Conservation (phyloP, 169 alveolate species). For the Miamiensis avidus region DNA sequence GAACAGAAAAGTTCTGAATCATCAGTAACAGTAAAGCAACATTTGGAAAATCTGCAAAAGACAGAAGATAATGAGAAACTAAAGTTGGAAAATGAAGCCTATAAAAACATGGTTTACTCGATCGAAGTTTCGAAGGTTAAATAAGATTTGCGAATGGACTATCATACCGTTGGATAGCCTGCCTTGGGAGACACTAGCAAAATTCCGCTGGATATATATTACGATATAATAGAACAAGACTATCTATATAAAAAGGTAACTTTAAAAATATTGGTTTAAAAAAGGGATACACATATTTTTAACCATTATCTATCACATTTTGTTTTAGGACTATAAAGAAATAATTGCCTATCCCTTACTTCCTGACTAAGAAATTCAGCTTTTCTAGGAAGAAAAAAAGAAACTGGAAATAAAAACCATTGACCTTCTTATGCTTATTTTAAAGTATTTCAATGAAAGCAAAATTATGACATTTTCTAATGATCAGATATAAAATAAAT, state of each 20-base stretch:
- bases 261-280: not conserved
- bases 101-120: conserved; percentile 1
- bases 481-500: conserved; percentile 6
- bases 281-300: not conserved
- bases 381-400: conserved; percentile 14
- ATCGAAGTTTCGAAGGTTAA: conserved; percentile 6
- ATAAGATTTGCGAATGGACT: not conserved
- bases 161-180: not conserved
- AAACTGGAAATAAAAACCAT: conserved; percentile 8
- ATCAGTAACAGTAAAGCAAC: not conserved
- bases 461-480: conserved; percentile 9
- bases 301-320: not conserved
- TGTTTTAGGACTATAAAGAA: not conserved
- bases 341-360: not conserved
- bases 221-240: conserved; percentile 12
- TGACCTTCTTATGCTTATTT: not conserved
- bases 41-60: not conserved
- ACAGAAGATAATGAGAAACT: conserved; percentile 2
- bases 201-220: conserved; percentile 15
- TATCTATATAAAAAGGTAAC: conserved; percentile 12
- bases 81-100: conserved; percentile 18
- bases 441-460: conserved; percentile 1
- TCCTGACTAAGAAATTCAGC: not conserved
- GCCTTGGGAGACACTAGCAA: not conserved
- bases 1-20: not conserved